Base-by-base conservation (phyloP, 2,329 filamentous ascomycete species). In the Ophiostoma tasmaniense region DNA sequence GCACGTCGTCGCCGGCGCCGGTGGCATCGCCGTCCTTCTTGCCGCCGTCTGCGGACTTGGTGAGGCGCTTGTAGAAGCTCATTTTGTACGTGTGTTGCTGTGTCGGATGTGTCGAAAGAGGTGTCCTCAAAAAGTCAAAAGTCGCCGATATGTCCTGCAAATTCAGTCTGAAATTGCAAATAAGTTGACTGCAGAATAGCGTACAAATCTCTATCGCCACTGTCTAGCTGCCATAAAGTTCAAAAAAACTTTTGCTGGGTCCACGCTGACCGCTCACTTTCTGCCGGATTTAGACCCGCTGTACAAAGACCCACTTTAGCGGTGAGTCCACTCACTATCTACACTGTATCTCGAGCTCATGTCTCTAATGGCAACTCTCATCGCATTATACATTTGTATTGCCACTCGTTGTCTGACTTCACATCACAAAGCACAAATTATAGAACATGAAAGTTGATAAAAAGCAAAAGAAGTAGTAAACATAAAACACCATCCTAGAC, bases 21-120 rank as follows among this genome's bases (percentile, higher is more conserved):
- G 85, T 37, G 33, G 30, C 84, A 66, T 80, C 79, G 71, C 79
- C 79, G 68, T 79, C 81, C 64, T 52, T 52, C 39, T 52, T 66
- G 33, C 39, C 39, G 65, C 25, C 22, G 52, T 67, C 50, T 10
- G 45, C 35, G 68, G 80, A 79, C 78, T 90, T 91, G 6, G 88
- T 89, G 67, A 92, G 80, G 20, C 89, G 88, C 77, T 92, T 92
- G 81, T 91, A 92, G 33, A 92, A 65, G 33, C 64, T 65, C 64
- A 65, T 65, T 45, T 62, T 1, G 59, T 25, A 4, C 10, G 20
- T 30, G 6, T 13, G 5, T 10, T 2, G 7, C 11, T 4, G 5
- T 37, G 35, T 37, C 11, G 35, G 35, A 1, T 3, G 30, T 33
- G 30, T 3, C 6, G 30, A 33, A 33, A 33, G 30, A 6, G 6